Conservation (phyloP, 768 basidiomycete species). For the Lactifluus pinguis region DNA sequence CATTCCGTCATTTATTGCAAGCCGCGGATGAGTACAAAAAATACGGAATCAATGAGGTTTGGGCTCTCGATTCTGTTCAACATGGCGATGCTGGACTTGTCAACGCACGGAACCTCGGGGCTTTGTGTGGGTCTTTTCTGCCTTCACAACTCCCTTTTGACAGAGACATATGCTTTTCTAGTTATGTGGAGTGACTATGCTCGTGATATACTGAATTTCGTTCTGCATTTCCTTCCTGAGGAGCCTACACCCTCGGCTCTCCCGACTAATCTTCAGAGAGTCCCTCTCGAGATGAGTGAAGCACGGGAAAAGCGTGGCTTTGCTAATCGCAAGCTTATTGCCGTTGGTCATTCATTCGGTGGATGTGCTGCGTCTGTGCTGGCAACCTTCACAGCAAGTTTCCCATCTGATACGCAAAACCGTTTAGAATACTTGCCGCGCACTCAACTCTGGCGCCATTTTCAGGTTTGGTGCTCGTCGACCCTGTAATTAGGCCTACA, state of each 20-base stretch:
- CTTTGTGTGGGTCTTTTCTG: slow-evolving; percentile 41
- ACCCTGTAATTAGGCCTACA: slow-evolving; percentile 54
- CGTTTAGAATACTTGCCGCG: slow-evolving; percentile 57
- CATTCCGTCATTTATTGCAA: slow-evolving; percentile 43
- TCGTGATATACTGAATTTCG: slow-evolving; percentile 72
- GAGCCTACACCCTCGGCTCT: slow-evolving; percentile 27
- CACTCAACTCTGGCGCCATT: slow-evolving; percentile 57
- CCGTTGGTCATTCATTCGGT: slow-evolving; percentile 79
- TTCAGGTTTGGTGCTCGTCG: slow-evolving; percentile 61
- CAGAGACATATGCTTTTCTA: slow-evolving; percentile 22
- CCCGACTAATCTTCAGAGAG: slow-evolving; percentile 45
- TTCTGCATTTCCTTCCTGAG: slow-evolving; percentile 57
- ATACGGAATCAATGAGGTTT: slow-evolving; percentile 56
- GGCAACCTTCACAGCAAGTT: not conserved
- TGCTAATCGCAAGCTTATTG: slow-evolving; percentile 45
- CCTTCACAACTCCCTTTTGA: not conserved
- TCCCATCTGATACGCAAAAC: not conserved
- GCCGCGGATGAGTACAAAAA: slow-evolving; percentile 25
- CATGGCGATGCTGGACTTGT: slow-evolving; percentile 79
- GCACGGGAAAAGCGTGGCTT: slow-evolving; percentile 42
- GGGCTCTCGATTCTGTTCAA: slow-evolving; percentile 76
- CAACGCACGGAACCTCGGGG: slow-evolving; percentile 48
- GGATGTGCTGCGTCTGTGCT: slow-evolving; percentile 61
- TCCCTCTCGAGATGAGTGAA: slow-evolving; percentile 35
- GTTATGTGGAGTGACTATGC: slow-evolving; percentile 73